Conservation (phyloP, 169 alveolate species). For the Eimeria acervulina region DNA sequence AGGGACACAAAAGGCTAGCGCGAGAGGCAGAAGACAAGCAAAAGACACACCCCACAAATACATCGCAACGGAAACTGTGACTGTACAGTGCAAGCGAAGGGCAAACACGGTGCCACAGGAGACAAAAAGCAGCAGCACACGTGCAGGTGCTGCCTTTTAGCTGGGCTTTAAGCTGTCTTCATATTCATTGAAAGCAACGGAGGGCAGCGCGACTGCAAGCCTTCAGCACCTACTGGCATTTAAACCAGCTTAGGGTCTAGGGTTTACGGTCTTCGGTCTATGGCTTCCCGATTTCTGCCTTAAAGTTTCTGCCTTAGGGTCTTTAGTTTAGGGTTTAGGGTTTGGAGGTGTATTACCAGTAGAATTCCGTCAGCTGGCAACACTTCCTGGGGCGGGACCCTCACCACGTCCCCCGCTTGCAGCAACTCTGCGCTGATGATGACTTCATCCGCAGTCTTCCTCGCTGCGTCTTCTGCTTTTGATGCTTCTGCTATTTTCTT, state of each 20-base stretch:
- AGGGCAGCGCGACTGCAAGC: neutral
- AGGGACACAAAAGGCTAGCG: neutral
- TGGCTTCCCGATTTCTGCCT: neutral
- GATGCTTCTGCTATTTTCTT: neutral
- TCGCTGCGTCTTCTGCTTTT: neutral
- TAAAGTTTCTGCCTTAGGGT: neutral
- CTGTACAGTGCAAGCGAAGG: neutral
- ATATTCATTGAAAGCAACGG: too few species aligned
- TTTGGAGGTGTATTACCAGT: slow-evolving; percentile 32
- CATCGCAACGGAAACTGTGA: neutral
- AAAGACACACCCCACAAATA: neutral
- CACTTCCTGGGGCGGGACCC: slow-evolving; percentile 63
- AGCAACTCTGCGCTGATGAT: slow-evolving; percentile 62
- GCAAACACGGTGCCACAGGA: neutral
- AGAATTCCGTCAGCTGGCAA: slow-evolving; percentile 81
- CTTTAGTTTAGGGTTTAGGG: slow-evolving; percentile 7
- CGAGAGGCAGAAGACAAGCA: neutral
- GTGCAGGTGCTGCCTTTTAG: neutral
- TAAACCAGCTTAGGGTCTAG: neutral
- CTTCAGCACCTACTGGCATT: neutral
- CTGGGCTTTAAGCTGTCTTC: neutral
- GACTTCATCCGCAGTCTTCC: neutral
- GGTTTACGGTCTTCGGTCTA: neutral
- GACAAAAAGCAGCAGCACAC: neutral
- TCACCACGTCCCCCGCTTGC: slow-evolving; percentile 75